phyloP scores from a whole-genome alignment of 1,284 basidiomycete species.

The Microbotryum silenes-acaulis region DNA sequence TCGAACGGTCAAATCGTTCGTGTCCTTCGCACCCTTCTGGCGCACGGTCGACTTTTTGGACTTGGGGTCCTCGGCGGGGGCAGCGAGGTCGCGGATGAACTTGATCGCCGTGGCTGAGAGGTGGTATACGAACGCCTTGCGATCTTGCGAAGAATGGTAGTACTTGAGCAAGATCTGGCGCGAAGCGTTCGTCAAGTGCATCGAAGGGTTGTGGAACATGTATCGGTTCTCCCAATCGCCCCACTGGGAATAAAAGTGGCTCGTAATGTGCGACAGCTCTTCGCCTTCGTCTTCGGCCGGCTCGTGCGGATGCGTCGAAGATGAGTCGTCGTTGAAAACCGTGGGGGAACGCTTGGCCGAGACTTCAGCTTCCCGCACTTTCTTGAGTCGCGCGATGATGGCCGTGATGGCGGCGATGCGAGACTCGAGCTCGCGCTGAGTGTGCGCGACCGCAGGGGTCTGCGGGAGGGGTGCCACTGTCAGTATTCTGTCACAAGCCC shows the following conservation, averaged over 20 bases:
- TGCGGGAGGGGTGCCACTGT: no score
- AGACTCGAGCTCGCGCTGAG: conserved; percentile 9
- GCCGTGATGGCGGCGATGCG: conserved; percentile 22
- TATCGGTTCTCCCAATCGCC: conserved; percentile 82
- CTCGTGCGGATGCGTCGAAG: neutral
- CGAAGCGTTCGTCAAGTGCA: conserved; percentile 70
- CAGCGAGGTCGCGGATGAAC: conserved; percentile 68
- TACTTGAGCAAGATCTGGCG: conserved; percentile 83
- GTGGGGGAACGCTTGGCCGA: conserved; percentile 53
- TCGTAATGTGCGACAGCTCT: conserved; percentile 24
- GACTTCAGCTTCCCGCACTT: conserved; percentile 40
- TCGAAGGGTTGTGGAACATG: conserved; percentile 77
- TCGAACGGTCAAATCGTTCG: neutral
- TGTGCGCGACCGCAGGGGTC: no score
- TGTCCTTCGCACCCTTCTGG: conserved; percentile 13
- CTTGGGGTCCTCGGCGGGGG: conserved; percentile 43
- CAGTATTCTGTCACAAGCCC: no score
- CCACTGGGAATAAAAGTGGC: conserved; percentile 58
- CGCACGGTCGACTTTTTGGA: conserved; percentile 22
- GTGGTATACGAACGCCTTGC: conserved; percentile 61
- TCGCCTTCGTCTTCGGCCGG: conserved; percentile 18
- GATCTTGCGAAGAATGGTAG: conserved; percentile 71
- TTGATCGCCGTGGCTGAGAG: conserved; percentile 56
- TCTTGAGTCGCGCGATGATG: conserved; percentile 22
- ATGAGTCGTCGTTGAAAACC: neutral